phyloP scores from a whole-genome alignment of 139 green algal species.

The Desmodesmus armatus region DNA sequence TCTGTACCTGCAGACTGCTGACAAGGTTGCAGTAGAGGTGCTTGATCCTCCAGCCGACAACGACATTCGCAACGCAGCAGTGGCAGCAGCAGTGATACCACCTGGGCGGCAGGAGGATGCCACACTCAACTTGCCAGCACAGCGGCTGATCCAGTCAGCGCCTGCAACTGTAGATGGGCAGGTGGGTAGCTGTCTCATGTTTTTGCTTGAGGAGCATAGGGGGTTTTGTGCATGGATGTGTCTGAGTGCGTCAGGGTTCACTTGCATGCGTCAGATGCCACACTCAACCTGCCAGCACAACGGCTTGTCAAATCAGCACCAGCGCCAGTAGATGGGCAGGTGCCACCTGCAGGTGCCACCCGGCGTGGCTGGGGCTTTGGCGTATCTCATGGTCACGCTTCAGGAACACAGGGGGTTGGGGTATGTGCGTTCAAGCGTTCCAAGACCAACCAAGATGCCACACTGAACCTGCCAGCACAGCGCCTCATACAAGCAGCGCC shows the following conservation, averaged over 20 bases:
- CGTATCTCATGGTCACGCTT: too few species aligned
- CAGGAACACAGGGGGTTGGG: too few species aligned
- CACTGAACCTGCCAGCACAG: slow-evolving; percentile 52
- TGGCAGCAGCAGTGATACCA: slow-evolving; percentile 46
- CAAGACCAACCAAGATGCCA: too few species aligned
- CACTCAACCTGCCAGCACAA: slow-evolving; percentile 53
- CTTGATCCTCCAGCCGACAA: slow-evolving; percentile 45
- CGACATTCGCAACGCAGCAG: slow-evolving; percentile 42
- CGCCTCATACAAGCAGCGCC: slow-evolving; percentile 44
- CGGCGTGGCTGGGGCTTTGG: too few species aligned
- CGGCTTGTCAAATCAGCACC: slow-evolving; percentile 44
- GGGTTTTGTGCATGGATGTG: too few species aligned
- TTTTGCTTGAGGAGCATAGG: too few species aligned
- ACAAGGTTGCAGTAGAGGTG: slow-evolving; percentile 71
- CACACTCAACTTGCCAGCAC: slow-evolving; percentile 54
- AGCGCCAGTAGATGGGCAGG: slow-evolving; percentile 53
- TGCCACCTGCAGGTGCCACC: too few species aligned
- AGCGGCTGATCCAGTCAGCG: slow-evolving; percentile 44
- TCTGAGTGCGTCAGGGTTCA: too few species aligned
- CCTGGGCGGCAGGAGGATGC: slow-evolving; percentile 46
- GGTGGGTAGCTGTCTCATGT: too few species aligned
- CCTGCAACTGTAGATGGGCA: slow-evolving; percentile 48
- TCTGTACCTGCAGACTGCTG: slow-evolving; percentile 61
- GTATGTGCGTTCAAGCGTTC: too few species aligned
- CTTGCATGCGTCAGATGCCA: too few species aligned